Percentiles rank a stretch among this genome's conserved stretches.
Conservation (phyloP, 2,329 filamentous ascomycete species). For the Coleophoma eucalyptorum region DNA sequence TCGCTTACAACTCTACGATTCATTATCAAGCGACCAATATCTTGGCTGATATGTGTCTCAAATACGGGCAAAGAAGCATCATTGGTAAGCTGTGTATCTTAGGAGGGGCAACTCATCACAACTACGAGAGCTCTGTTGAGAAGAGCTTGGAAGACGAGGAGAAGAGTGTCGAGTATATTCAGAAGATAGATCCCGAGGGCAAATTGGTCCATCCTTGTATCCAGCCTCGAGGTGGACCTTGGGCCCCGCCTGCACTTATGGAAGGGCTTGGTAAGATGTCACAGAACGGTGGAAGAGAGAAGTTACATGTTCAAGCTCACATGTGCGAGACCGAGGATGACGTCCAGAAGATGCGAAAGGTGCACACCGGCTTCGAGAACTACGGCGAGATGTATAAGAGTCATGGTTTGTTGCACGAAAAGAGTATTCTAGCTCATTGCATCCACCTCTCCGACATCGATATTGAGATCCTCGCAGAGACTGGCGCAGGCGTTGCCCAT, state of each 20-base stretch:
- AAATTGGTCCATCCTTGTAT: slow-evolving; percentile 49
- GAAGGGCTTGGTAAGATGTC: slow-evolving; percentile 48
- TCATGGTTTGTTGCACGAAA: slow-evolving; percentile 48
- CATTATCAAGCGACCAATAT: slow-evolving; percentile 82
- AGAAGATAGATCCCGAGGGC: slow-evolving; percentile 42
- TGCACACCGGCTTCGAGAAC: slow-evolving; percentile 52
- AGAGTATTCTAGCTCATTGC: slow-evolving; percentile 64
- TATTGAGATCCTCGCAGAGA: slow-evolving; percentile 32
- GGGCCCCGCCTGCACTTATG: slow-evolving; percentile 43
- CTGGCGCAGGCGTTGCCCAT: slow-evolving; percentile 42
- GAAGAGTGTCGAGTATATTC: slow-evolving; percentile 40
- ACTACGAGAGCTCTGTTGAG: slow-evolving; percentile 26
- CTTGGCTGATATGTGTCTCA: slow-evolving; percentile 75
- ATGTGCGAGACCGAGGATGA: slow-evolving; percentile 64
- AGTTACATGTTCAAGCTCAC: slow-evolving; percentile 60
- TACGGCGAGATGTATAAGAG: slow-evolving; percentile 57
- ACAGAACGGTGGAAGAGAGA: slow-evolving; percentile 32
- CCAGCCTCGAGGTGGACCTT: slow-evolving; percentile 10
- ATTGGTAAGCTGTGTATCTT: slow-evolving; percentile 93
- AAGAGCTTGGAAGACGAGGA: slow-evolving; percentile 45
- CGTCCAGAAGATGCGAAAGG: slow-evolving; percentile 45
- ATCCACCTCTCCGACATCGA: slow-evolving; percentile 45
- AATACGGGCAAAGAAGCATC: slow-evolving; percentile 78
- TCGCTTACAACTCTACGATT: slow-evolving; percentile 85
- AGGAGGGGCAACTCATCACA: slow-evolving; percentile 52